Conservation (phyloP, 148 eudicot genomes). For the Cornus kousa region DNA sequence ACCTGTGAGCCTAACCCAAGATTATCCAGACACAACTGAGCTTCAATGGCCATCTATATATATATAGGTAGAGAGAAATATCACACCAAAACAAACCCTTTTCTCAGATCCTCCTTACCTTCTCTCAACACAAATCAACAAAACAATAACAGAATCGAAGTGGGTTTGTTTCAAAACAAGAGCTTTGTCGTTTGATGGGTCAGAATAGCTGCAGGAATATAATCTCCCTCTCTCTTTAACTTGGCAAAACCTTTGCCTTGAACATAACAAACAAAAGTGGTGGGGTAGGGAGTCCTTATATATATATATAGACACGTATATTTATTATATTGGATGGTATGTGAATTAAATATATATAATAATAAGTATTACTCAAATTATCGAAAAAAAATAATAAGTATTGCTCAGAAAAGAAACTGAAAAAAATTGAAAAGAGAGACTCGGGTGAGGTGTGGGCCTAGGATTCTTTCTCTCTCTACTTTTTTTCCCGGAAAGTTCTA, state of each 20-base stretch:
- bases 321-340: slow-evolving; percentile 9
- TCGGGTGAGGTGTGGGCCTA: slow-evolving; percentile 12
- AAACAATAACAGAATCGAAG: slow-evolving; percentile 9
- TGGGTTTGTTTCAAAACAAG: slow-evolving; percentile 13
- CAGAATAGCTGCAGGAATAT: neutral
- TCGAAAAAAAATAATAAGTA: too few relatives aligned
- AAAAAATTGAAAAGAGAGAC: slow-evolving; percentile 14
- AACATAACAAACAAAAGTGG: slow-evolving; percentile 8
- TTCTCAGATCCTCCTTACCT: neutral
- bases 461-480: slow-evolving; percentile 12
- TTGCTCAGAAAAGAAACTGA: too few relatives aligned
- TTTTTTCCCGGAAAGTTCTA: too few relatives aligned
- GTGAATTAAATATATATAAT: neutral
- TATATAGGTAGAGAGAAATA: neutral
- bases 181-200: slow-evolving; percentile 1
- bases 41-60: slow-evolving; percentile 54
- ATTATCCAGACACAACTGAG: slow-evolving; percentile 48
- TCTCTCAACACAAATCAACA: neutral
- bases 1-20: slow-evolving; percentile 35
- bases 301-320: slow-evolving; percentile 8
- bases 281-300: slow-evolving; percentile 14
- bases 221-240: too few relatives aligned
- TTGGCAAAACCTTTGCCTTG: neutral
- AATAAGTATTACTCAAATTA: too few relatives aligned
- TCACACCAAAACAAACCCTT: neutral